Evolutionary conservation across 2,329 filamentous ascomycete genomes (phyloP).

Genomic region (Paramyrothecium roridum): DNA sequence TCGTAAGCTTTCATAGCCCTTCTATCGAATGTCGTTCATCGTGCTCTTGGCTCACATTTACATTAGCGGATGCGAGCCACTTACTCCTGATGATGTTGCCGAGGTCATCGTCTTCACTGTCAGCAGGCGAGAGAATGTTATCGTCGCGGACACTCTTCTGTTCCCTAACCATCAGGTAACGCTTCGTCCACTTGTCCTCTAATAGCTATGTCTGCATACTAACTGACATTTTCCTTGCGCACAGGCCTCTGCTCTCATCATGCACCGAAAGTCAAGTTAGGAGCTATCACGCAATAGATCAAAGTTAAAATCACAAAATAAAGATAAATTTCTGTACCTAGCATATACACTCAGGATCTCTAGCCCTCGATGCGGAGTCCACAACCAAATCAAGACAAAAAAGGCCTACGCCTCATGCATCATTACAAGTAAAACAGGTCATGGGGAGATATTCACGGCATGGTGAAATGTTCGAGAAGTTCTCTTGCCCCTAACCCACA

Average conservation of each 20-base stretch:
- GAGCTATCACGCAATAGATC: slow-evolving; percentile 1
- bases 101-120: slow-evolving; percentile 86
- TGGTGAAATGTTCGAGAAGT: slow-evolving; percentile 33
- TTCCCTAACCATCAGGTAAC: slow-evolving; percentile 85
- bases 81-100: slow-evolving; percentile 88
- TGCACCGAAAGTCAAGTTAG: slow-evolving; percentile 22
- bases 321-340: slow-evolving; percentile 2
- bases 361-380: neutral
- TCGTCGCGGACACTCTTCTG: slow-evolving; percentile 81
- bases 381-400: neutral
- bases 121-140: slow-evolving; percentile 82
- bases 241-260: slow-evolving; percentile 27
- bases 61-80: slow-evolving; percentile 69
- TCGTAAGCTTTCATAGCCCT: slow-evolving; percentile 50
- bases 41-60: neutral
- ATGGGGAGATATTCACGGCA: too few species aligned
- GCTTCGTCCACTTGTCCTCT: neutral
- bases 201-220: too few species aligned
- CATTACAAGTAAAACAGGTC: too few species aligned
- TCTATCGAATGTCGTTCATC: neutral
- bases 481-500: slow-evolving; percentile 38
- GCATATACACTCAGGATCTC: neutral
- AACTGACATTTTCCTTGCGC: neutral
- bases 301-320: slow-evolving; percentile 3
- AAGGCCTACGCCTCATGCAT: too few species aligned